phyloP scores from a whole-genome alignment of 306 rosid genomes.

The Hippophae rhamnoides region DNA sequence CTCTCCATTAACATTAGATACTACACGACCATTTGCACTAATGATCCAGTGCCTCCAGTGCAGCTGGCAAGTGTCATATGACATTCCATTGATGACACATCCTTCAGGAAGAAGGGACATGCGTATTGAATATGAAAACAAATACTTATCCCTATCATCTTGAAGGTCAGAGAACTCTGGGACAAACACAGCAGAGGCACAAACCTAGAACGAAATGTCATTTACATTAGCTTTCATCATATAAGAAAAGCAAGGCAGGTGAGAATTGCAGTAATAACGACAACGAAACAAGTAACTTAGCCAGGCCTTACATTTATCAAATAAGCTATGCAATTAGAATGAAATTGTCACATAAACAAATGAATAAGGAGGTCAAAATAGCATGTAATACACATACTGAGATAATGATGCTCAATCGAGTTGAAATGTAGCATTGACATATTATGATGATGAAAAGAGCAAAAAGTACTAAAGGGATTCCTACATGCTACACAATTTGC shows the following conservation, averaged over 20 bases:
- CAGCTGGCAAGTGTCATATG: constrained; percentile 68
- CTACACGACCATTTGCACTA: constrained; percentile 39
- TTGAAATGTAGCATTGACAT: background rate
- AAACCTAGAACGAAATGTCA: constrained; percentile 41
- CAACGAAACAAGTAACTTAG: background rate
- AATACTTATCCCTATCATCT: constrained; percentile 27
- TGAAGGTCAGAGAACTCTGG: constrained; percentile 47
- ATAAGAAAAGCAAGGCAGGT: background rate
- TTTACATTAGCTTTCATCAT: constrained; percentile 18
- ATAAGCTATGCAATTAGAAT: background rate
- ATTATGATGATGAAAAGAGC: background rate
- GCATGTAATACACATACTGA: background rate
- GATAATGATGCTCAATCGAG: background rate
- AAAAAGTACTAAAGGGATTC: background rate
- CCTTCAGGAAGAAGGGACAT: constrained; percentile 69
- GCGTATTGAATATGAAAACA: constrained; percentile 69
- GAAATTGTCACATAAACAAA: background rate
- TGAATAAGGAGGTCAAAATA: background rate
- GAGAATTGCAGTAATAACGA: background rate
- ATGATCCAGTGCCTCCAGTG: constrained; percentile 66
- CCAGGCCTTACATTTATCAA: background rate
- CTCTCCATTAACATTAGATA: constrained; percentile 43
- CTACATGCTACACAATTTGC: background rate
- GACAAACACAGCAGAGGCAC: constrained; percentile 65
- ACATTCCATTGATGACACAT: constrained; percentile 47